These are phyloP conservation scores for Trypanosoma cruzi DNA, from an alignment of 208 protist species.

Conservation along the genomic window DNA sequence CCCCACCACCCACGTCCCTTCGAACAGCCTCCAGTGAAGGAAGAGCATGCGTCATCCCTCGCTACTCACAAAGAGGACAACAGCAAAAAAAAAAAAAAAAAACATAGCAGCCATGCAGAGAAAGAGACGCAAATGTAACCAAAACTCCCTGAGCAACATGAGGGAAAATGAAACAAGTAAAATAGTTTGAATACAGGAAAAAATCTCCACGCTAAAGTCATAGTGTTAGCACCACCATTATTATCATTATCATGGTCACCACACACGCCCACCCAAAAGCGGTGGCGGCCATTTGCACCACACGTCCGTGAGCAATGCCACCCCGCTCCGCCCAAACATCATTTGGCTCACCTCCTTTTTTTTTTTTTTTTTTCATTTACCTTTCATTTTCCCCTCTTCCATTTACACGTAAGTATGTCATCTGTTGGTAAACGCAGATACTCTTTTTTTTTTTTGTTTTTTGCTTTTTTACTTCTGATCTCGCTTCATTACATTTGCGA, in stretches of 20 bases:
- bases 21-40: background rate
- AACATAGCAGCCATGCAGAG: background rate
- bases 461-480: background rate
- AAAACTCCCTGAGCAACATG: background rate
- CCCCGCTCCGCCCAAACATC: background rate
- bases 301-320: background rate
- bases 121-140: background rate
- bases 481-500: constrained; percentile 8
- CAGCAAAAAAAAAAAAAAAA: background rate
- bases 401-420: background rate
- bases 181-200: background rate
- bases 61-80: background rate
- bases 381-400: background rate
- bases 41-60: background rate
- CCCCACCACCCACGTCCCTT: background rate
- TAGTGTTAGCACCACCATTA: background rate
- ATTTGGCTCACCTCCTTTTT: background rate
- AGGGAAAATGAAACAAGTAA: background rate
- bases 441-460: constrained; percentile 11
- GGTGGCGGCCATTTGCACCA: background rate
- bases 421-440: background rate
- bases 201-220: background rate
- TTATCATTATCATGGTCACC: background rate
- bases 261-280: background rate
- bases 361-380: background rate